phyloP scores from a whole-genome alignment of 176 grass and related monocot species.

The Carex littledalei region DNA sequence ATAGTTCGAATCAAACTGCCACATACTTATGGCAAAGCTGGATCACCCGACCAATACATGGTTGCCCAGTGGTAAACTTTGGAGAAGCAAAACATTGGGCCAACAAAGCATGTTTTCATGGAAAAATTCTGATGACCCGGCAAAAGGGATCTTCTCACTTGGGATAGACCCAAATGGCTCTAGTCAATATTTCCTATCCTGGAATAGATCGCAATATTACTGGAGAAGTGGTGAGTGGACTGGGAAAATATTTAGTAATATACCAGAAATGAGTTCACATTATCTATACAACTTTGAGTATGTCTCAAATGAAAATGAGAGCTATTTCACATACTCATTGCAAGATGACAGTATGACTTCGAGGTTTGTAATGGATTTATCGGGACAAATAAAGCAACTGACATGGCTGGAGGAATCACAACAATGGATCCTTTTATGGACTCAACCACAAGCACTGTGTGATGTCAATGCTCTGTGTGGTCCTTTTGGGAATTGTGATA shows the following conservation, averaged over 20 bases:
- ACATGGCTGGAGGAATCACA: conserved; percentile 20
- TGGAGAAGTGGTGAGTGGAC: conserved; percentile 31
- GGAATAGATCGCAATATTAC: conserved; percentile 28
- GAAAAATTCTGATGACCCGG: conserved; percentile 24
- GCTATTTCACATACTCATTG: conserved; percentile 38
- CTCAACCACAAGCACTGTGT: conserved; percentile 29
- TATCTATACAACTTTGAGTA: conserved; percentile 37
- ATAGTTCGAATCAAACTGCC: conserved; percentile 6
- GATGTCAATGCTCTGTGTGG: conserved; percentile 34
- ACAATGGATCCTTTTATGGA: conserved; percentile 28
- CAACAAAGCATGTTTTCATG: not conserved
- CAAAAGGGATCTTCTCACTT: conserved; percentile 18
- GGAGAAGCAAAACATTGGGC: conserved; percentile 8
- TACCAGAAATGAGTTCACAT: conserved; percentile 42
- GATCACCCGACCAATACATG: conserved; percentile 33
- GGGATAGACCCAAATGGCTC: conserved; percentile 13
- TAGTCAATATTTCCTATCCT: conserved; percentile 15
- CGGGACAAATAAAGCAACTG: conserved; percentile 28
- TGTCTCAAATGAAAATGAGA: conserved; percentile 14
- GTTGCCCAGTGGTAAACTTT: conserved; percentile 34
- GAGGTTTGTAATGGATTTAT: conserved; percentile 25
- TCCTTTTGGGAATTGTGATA: conserved; percentile 33
- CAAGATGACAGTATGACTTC: conserved; percentile 24
- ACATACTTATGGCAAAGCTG: conserved; percentile 32
- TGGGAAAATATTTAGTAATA: not conserved